Percentiles rank a stretch among this genome's conserved stretches.
phyloP scores from a whole-genome alignment of 1,139 yeast species.

The Candida dubliniensis region DNA sequence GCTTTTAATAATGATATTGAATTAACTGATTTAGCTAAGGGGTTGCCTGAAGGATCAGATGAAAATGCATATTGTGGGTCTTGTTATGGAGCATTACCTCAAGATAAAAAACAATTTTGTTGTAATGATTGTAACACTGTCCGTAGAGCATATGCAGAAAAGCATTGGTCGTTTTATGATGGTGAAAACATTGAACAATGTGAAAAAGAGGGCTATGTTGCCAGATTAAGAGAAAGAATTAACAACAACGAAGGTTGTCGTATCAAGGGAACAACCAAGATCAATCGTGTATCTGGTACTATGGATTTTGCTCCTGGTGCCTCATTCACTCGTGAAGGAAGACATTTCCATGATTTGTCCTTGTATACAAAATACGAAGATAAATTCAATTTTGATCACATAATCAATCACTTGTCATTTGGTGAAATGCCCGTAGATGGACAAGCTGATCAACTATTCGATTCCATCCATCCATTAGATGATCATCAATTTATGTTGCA shows the following conservation, averaged over 20 bases:
- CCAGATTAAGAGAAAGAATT: conserved; percentile 54
- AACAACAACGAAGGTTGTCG: conserved; percentile 77
- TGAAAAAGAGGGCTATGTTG: conserved; percentile 82
- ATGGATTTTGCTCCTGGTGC: conserved; percentile 95
- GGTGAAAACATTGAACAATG: conserved; percentile 87
- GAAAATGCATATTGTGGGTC: conserved; percentile 70
- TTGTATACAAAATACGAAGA: conserved; percentile 56
- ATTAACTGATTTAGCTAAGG: conserved; percentile 34
- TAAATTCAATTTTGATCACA: conserved; percentile 69
- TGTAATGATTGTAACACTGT: conserved; percentile 88
- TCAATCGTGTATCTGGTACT: conserved; percentile 87
- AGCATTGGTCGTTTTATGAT: conserved; percentile 87
- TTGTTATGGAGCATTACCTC: conserved; percentile 83
- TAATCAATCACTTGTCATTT: conserved; percentile 77
- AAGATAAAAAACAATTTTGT: conserved; percentile 61
- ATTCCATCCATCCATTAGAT: conserved; percentile 73
- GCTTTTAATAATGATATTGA: conserved; percentile 29
- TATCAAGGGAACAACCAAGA: conserved; percentile 71
- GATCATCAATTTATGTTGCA: conserved; percentile 42
- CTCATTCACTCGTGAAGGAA: conserved; percentile 52
- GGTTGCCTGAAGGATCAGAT: conserved; percentile 31
- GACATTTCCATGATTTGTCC: conserved; percentile 84
- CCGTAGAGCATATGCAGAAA: conserved; percentile 70
- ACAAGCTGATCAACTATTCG: conserved; percentile 19
- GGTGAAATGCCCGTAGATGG: conserved; percentile 50